Evolutionary conservation across 805 yeast genomes (phyloP).

Genomic region (Wickerhamiella allomyrinae): DNA sequence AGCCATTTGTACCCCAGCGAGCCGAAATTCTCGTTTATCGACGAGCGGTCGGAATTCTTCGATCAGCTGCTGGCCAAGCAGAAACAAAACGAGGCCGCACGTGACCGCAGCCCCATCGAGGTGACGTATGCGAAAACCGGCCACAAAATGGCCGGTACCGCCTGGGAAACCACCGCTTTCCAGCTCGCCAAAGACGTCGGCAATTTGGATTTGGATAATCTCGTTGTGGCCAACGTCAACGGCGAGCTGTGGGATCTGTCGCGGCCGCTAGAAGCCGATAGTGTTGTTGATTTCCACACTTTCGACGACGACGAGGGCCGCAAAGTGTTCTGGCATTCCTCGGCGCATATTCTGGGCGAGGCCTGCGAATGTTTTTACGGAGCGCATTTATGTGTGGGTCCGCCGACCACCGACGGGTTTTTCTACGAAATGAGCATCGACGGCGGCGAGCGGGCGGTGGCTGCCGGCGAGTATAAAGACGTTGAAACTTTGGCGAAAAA

Average conservation of each 20-base stretch:
- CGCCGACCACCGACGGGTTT: conserved; percentile 96
- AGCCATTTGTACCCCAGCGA: conserved; percentile 25
- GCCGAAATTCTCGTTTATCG: conserved; percentile 77
- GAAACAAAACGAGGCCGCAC: conserved; percentile 54
- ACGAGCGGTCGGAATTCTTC: conserved; percentile 62
- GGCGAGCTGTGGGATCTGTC: conserved; percentile 90
- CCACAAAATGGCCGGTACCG: conserved; percentile 53
- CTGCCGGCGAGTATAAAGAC: conserved; percentile 69
- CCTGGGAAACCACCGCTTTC: conserved; percentile 86
- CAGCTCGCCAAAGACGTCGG: conserved; percentile 74
- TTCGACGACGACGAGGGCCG: conserved; percentile 91
- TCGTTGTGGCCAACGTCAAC: conserved; percentile 80
- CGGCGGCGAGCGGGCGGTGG: conserved; percentile 57
- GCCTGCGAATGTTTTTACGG: conserved; percentile 95
- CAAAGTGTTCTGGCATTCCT: conserved; percentile 95
- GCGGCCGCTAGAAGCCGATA: conserved; percentile 74
- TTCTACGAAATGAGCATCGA: conserved; percentile 89
- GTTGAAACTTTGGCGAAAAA: conserved; percentile 78
- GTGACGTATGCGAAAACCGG: conserved; percentile 77
- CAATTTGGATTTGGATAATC: conserved; percentile 75
- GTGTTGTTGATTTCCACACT: conserved; percentile 64
- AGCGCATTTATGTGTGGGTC: conserved; percentile 85
- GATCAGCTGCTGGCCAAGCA: conserved; percentile 66
- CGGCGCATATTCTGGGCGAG: conserved; percentile 96
- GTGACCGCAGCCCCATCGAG: conserved; percentile 49